Evolutionary conservation across 106 monocot genomes (phyloP), one percentile per base, ranked within the genome.

Genomic region (Alisma plantagoaquatica): DNA sequence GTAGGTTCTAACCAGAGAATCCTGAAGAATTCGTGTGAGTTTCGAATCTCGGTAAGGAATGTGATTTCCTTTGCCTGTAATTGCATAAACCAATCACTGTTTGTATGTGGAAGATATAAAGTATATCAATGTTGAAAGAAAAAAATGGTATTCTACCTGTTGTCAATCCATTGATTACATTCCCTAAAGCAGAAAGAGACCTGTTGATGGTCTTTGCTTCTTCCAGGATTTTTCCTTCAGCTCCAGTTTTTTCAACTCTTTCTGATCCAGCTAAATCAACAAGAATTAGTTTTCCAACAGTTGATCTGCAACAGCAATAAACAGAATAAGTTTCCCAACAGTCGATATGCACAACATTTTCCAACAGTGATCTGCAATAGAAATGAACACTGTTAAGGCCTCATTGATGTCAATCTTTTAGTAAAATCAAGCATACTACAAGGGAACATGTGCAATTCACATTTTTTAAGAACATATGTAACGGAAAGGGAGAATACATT

Each of bases 211-310:
- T 77, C 64, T 75, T 91, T 29, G 90, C 84, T 66, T 91, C 90
- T 41, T 91, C 90, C 19, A 91, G 84, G 49, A 80, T 69, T 69
- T 46, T 77, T 54, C 90, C 90, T 64, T 73, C 74, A 51, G 90
- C 90, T 49, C 84, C 80, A 51, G 84, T 84, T 75, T 84, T 91
- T 52, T 91, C 90, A 49, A 77, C 84, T 63, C 84, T 91, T 53
- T 91, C 90, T 4, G 90, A 91, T 66, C 84, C 90, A 48, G 90
- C 90, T 23, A 91, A 73, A 51, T 91, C 90, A 32, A 91, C 90
- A 31, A 91, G 80, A 60, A 91, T 47, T 55, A 91, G 71, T 58
- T 91, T 91, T 66, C 90, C 84, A 69, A 41, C 56, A 60, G 59
- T 84, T 25, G 61, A 23, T 71, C 90, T 91, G 62, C n/a, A n/a